Base-by-base conservation (phyloP, 371 early-diverging fungal genomes). In the Mortierella polycephala region DNA sequence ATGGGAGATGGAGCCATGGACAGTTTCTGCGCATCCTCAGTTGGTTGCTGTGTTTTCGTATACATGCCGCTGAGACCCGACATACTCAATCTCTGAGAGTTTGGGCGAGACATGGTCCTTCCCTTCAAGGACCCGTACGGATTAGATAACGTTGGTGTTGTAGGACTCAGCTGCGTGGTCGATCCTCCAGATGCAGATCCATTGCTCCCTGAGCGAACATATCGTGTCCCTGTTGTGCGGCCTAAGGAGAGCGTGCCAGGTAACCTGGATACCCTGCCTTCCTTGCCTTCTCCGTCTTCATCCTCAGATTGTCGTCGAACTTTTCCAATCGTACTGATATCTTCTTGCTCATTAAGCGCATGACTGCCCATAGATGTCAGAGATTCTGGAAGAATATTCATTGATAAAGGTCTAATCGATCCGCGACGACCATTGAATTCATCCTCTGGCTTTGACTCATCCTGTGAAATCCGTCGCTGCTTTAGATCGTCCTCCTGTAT, bases 361-460 rank as follows among this genome's bases (percentile, higher is more conserved):
- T 71, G 62, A 51, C 71, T 77, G 47, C 68, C 71, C 39, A 77
- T 23, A 20, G 69, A 63, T 5, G 77, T 77, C 7, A 77, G 62
- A 9, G 77, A 71, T 37, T 77, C 77, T 10, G 77, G 77, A 9
- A 77, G 61, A 46, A 74, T 74, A 37, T 74, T 74, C 46, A 53
- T 50, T 13, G 75, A 74, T 14, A 42, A 51, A 12, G 68, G 71
- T 13, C 72, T 39, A 6, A 4, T 30, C 30, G 71, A 55, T n/a
- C 54, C 56, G 8, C 57, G 66, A 14, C 53, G 70, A 49, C 20
- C 40, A 11, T 20, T 40, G 39, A 41, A n/a, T 1, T 41, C 52
- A 23, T 14, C 61, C 3, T 57, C 57, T 30, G 18, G 66, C 16
- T 64, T 39, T 4, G 23, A 57, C 7, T 47, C 13, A 23, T 40